Conservation (phyloP, 257 asterid genomes). For the Perilla frutescens region DNA sequence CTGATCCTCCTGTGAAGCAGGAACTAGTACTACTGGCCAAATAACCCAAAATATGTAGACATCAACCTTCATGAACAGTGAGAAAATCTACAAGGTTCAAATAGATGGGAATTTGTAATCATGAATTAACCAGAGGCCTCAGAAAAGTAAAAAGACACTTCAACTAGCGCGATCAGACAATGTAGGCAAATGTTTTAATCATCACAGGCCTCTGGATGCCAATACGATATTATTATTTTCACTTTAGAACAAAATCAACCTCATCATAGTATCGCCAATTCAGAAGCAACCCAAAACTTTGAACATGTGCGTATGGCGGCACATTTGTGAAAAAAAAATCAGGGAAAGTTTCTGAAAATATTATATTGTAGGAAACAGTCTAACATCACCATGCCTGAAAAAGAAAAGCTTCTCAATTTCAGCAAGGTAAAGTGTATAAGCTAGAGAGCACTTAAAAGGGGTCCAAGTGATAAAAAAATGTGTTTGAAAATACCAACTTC, state of each 20-base stretch:
- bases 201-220: conserved; percentile 44
- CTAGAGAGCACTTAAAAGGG: too few species aligned
- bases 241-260: neutral
- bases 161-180: conserved; percentile 46
- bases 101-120: neutral
- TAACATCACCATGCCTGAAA: neutral
- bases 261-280: neutral
- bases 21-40: too few species aligned
- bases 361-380: neutral
- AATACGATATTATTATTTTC: neutral
- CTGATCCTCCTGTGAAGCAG: too few species aligned
- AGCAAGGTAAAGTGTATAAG: too few species aligned
- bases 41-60: too few species aligned
- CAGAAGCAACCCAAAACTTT: neutral
- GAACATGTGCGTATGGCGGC: neutral
- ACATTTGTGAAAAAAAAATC: neutral
- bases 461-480: too few species aligned
- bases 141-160: conserved; percentile 19
- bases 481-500: neutral
- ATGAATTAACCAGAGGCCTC: conserved; percentile 32
- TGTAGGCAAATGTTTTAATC: conserved; percentile 51
- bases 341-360: neutral
- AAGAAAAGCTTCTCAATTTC: neutral
- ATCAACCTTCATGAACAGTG: too few species aligned
- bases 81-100: too few species aligned